A percentile compares a stretch with the other conserved stretches of the same genome.
Conservation (phyloP, 1,139 yeast genomes). For the Arxiozyma heterogenica region DNA sequence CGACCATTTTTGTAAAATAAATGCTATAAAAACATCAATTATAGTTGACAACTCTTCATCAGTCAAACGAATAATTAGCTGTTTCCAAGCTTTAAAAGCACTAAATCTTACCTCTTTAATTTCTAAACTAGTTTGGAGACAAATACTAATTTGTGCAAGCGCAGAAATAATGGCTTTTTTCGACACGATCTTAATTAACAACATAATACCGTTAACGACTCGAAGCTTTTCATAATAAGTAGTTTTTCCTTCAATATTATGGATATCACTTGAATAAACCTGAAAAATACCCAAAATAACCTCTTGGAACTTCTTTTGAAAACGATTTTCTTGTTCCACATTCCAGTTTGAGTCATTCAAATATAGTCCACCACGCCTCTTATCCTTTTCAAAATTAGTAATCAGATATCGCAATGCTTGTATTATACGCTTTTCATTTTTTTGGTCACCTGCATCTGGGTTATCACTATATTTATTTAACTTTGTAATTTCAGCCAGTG, state of each 20-base stretch:
- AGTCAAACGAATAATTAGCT: constrained; percentile 42
- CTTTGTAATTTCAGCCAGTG: constrained; percentile 28
- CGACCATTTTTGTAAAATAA: constrained; percentile 56
- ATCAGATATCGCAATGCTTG: constrained; percentile 25
- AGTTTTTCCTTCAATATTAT: constrained; percentile 60
- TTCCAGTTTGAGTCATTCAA: constrained; percentile 24
- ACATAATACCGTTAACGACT: constrained; percentile 66
- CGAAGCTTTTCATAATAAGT: constrained; percentile 65
- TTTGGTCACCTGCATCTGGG: constrained; percentile 6
- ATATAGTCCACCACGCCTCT: constrained; percentile 22
- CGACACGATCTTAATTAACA: constrained; percentile 49
- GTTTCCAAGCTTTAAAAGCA: constrained; percentile 62
- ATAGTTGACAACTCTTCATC: constrained; percentile 46
- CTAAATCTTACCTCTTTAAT: constrained; percentile 50
- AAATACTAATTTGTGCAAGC: constrained; percentile 79
- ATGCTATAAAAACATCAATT: constrained; percentile 48
- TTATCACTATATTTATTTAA: constrained; percentile 21
- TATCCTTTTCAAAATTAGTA: constrained; percentile 25
- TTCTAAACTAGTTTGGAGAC: constrained; percentile 74
- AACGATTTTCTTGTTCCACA: constrained; percentile 18
- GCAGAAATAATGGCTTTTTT: constrained; percentile 61
- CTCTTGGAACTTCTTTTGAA: constrained; percentile 37
- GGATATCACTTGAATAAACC: constrained; percentile 67
- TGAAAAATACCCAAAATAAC: constrained; percentile 73
- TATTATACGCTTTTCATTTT: constrained; percentile 16